Conservation (phyloP, 176 grass and related monocot species). For the Leersia perrieri region DNA sequence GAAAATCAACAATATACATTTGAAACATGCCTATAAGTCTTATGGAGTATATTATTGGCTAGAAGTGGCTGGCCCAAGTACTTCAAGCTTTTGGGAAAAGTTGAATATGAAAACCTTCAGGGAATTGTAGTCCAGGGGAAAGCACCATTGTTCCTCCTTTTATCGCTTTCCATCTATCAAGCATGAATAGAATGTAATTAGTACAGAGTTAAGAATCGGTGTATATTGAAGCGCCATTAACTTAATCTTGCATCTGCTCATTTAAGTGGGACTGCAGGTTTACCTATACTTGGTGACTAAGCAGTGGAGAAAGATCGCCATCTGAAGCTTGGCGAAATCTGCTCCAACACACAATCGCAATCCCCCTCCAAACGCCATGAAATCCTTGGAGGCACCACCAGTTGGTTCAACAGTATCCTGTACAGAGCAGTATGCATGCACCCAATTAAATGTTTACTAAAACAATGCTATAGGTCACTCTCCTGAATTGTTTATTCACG, state of each 20-base stretch:
- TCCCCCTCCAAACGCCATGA: slow-evolving; percentile 65
- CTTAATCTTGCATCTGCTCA: no score
- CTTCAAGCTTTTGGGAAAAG: background rate
- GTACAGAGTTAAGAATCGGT: background rate
- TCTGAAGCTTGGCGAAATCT: slow-evolving; percentile 57
- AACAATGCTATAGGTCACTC: background rate
- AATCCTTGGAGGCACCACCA: slow-evolving; percentile 52
- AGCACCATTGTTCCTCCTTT: slow-evolving; percentile 43
- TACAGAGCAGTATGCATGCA: background rate
- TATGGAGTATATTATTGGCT: no score
- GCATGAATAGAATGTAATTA: background rate
- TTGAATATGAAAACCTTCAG: slow-evolving; percentile 8
- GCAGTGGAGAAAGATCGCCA: slow-evolving; percentile 57
- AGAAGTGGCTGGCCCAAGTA: no score
- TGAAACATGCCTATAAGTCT: no score
- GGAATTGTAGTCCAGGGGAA: slow-evolving; percentile 2
- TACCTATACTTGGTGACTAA: slow-evolving; percentile 62
- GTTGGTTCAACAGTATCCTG: slow-evolving; percentile 40
- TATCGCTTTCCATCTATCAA: slow-evolving; percentile 35
- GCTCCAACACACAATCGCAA: slow-evolving; percentile 50
- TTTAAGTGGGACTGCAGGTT: background rate
- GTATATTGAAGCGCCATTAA: background rate
- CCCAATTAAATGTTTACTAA: background rate
- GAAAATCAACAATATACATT: no score
- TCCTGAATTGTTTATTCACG: background rate